Conservation (phyloP, 2,329 filamentous ascomycete species). For the Cladosporium sp. region DNA sequence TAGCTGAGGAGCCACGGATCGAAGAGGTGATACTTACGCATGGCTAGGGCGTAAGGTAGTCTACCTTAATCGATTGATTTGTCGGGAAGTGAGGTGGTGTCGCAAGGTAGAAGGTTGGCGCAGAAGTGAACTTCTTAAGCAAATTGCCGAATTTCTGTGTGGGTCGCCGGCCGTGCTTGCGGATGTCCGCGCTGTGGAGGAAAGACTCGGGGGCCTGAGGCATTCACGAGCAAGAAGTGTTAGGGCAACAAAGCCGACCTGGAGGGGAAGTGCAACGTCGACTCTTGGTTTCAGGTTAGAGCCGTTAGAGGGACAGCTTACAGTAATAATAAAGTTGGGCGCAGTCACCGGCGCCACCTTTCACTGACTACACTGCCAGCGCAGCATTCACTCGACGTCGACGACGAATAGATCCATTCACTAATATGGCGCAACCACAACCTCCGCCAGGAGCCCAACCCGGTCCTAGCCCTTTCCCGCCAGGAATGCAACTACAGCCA, state of each 20-base stretch:
- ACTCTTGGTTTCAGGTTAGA: background rate
- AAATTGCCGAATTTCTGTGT: background rate
- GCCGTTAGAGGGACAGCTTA: background rate
- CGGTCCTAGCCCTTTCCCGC: conserved; percentile 10
- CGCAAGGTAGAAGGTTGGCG: background rate
- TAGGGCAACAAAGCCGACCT: background rate
- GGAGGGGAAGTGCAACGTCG: background rate
- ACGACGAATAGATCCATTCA: background rate
- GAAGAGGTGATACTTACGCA: conserved; percentile 69
- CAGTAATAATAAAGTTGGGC: conserved; percentile 2
- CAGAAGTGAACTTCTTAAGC: background rate
- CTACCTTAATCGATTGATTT: conserved; percentile 49
- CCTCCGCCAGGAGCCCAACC: conserved; percentile 7
- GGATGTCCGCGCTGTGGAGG: too few relatives aligned
- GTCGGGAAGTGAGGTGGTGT: conserved; percentile 13
- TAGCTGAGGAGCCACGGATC: conserved; percentile 40
- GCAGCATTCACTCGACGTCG: background rate
- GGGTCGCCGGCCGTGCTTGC: too few relatives aligned
- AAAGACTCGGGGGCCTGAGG: background rate
- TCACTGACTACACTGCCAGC: background rate
- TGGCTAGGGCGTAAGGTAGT: conserved; percentile 68
- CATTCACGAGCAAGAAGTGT: background rate
- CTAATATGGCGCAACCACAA: conserved; percentile 19
- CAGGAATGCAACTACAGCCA: conserved; percentile 20
- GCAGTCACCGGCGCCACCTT: background rate